These are phyloP conservation scores for Cymodocea nodosa DNA, from an alignment of 116 monocot genomes.

Conservation along the genomic window DNA sequence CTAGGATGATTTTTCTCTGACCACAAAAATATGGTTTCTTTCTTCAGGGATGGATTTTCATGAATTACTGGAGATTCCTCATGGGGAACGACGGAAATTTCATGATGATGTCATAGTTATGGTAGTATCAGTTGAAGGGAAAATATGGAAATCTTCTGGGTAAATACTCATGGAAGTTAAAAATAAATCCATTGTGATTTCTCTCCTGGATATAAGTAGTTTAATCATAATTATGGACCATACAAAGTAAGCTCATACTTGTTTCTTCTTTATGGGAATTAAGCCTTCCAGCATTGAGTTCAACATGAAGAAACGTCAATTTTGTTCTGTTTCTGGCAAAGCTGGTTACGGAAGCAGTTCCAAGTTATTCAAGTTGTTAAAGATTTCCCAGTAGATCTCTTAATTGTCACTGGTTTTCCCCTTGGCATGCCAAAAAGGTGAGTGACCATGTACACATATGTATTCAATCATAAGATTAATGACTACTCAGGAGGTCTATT, in stretches of 20 bases:
- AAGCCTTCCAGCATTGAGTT: no score
- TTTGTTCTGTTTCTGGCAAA: no score
- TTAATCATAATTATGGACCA: no score
- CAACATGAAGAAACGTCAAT: no score
- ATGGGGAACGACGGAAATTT: conserved; percentile 74
- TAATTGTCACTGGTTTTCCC: background rate
- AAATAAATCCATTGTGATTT: background rate
- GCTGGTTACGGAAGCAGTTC: no score
- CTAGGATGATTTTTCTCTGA: no score
- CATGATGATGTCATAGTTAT: conserved; percentile 90
- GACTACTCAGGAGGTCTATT: no score
- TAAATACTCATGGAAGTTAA: background rate
- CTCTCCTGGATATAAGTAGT: background rate
- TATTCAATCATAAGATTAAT: no score
- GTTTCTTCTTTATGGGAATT: no score
- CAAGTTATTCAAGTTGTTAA: background rate
- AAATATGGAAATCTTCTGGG: conserved; percentile 59
- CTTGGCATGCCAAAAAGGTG: no score
- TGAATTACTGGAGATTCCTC: conserved; percentile 70
- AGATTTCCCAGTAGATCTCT: background rate
- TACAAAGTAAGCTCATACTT: no score
- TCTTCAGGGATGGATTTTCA: conserved; percentile 59
- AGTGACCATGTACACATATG: no score
- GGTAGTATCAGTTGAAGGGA: conserved; percentile 82
- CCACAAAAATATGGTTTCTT: background rate